These are phyloP conservation scores for Porphyridium purpureum DNA, from an alignment of 23 red algal species.

Conservation along the genomic window DNA sequence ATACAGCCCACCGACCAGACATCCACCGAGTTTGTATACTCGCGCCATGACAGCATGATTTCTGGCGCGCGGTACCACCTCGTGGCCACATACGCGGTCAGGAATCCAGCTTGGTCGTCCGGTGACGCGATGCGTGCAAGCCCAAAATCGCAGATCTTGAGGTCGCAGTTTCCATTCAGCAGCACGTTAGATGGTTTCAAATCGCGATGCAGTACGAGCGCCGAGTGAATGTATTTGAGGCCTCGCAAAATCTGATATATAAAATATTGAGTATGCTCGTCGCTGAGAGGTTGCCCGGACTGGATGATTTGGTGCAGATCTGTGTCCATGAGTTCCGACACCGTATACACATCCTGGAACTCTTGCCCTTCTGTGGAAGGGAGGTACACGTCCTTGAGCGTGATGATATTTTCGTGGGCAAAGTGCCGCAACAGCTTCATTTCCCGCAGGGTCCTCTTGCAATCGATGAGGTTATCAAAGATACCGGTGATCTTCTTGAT, in stretches of 20 bases:
- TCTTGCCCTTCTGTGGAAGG: slow-evolving; percentile 15
- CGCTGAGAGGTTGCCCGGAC: slow-evolving; percentile 48
- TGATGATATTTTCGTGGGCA: slow-evolving; percentile 76
- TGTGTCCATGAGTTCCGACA: slow-evolving; percentile 83
- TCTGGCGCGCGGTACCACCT: slow-evolving; percentile 84
- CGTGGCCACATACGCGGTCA: slow-evolving; percentile 73
- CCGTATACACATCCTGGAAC: slow-evolving; percentile 89
- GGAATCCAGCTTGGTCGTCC: slow-evolving; percentile 1
- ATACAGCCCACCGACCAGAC: slow-evolving; percentile 94
- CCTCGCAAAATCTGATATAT: slow-evolving; percentile 82
- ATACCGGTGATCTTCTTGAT: slow-evolving; percentile 86
- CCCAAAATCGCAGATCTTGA: slow-evolving; percentile 76
- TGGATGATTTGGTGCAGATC: slow-evolving; percentile 93
- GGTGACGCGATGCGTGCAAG: slow-evolving; percentile 34
- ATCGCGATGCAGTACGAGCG: slow-evolving; percentile 86
- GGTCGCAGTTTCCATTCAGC: slow-evolving; percentile 63
- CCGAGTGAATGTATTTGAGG: slow-evolving; percentile 90
- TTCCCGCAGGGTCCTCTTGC: slow-evolving; percentile 66
- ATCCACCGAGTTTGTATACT: slow-evolving; percentile 68
- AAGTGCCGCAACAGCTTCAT: slow-evolving; percentile 82
- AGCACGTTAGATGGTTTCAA: slow-evolving; percentile 93
- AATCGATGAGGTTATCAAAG: slow-evolving; percentile 61
- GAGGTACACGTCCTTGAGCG: slow-evolving; percentile 64
- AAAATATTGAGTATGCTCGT: slow-evolving; percentile 85
- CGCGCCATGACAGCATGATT: slow-evolving; percentile 41